Percentiles rank a stretch among this genome's conserved stretches.
Conservation (phyloP, 257 asterid species). For the Knoxia roxburghii region DNA sequence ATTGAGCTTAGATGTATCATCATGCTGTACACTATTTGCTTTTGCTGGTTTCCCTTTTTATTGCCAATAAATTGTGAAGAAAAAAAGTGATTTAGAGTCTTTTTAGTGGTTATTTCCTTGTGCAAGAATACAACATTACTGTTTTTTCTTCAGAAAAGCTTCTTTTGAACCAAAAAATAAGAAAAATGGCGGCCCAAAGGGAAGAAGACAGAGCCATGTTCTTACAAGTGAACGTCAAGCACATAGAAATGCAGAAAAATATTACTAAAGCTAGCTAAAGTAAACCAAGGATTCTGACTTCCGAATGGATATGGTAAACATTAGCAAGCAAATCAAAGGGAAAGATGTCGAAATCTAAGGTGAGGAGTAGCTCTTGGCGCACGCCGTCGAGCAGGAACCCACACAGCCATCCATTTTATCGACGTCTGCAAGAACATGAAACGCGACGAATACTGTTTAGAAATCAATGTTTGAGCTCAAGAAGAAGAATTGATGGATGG, state of each 20-base stretch:
- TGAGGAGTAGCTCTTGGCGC: conserved; percentile 51
- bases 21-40: not conserved
- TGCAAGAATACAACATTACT: too few relatives aligned
- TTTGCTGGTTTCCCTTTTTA: not conserved
- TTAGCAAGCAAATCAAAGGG: not conserved
- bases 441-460: not conserved
- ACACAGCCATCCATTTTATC: conserved; percentile 73
- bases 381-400: conserved; percentile 76
- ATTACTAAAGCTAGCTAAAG: not conserved
- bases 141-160: too few relatives aligned
- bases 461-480: too few relatives aligned
- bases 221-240: too few relatives aligned
- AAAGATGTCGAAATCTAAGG: conserved; percentile 17
- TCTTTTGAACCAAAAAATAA: too few relatives aligned
- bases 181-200: too few relatives aligned
- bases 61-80: not conserved
- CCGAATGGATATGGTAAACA: not conserved
- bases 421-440: conserved; percentile 48
- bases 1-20: not conserved
- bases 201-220: too few relatives aligned
- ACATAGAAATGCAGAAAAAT: not conserved
- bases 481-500: too few relatives aligned
- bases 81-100: not conserved
- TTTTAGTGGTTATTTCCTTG: too few relatives aligned
- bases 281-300: not conserved